Evolutionary conservation across 768 basidiomycete species (phyloP), one percentile per base, ranked within the genome.

Genomic region (Psilocybe tampanensis): DNA sequence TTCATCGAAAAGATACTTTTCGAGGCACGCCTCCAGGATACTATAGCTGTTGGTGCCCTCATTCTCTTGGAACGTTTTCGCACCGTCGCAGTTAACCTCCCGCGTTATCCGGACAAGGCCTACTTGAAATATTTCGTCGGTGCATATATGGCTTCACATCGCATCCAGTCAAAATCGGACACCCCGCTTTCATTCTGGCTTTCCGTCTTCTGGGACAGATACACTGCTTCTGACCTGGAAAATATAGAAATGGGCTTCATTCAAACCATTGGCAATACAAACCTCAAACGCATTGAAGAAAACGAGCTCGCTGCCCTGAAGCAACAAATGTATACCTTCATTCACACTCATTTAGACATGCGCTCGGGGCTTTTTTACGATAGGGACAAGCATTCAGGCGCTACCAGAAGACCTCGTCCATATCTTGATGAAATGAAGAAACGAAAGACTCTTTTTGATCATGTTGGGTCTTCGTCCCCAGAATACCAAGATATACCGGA

Each of bases 91-190:
- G 23, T 15, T 13, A 13, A 11, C 17, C 24, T 3, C 23, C 51
- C 56, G 41, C 17, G 22, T 26, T 58, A 58, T 24, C 56, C 56
- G 7, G 22, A 53, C 51, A 8, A 47, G n/a, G 44, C 45, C 21
- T 58, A 58, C 50, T 33, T 53, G 23, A 19, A 32, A 26, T 58
- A 52, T 48, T 58, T 58, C 24, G 29, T 52, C 13, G 56, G 44
- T 15, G 56, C 56, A n/a, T 58, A 47, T 22, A 58, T 52, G 32
- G 19, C 36, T n/a, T 51, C 56, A 21, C 47, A 53, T 41, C 56
- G 45, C 9, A 12, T 53, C 2, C 39, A 52, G n/a, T 15, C 45
- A 17, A 45, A 45, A 41, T 21, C 8, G 8, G 6, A 17, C 34
- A n/a, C 21, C 23, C 44, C 41, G 2, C 33, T 45, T 9, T 24